Evolutionary conservation across 2,329 filamentous ascomycete species (phyloP).

Genomic region (Fusarium pseudoanthophilum): DNA sequence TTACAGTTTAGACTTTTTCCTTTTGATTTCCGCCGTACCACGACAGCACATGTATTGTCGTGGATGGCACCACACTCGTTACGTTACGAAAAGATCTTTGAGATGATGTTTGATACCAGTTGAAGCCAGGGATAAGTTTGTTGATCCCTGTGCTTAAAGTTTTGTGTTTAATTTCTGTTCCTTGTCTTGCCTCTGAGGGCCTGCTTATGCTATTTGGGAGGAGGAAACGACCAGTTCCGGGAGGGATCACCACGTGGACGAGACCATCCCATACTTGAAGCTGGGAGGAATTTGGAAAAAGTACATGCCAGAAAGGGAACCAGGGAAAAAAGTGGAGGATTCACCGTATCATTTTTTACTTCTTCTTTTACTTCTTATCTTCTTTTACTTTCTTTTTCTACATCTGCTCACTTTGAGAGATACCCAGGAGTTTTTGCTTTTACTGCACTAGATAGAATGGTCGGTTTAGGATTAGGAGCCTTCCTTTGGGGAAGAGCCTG

Average conservation of each 20-base stretch:
- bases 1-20: conserved; percentile 31
- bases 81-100: conserved; percentile 42
- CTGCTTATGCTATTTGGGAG: conserved; percentile 20
- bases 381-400: conserved; percentile 27
- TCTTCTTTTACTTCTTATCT: conserved; percentile 14
- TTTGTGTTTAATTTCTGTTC: conserved; percentile 38
- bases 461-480: conserved; percentile 39
- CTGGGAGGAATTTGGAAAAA: conserved; percentile 20
- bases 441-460: conserved; percentile 43
- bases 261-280: conserved; percentile 3
- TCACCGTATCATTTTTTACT: conserved; percentile 4
- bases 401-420: conserved; percentile 45
- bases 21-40: conserved; percentile 35
- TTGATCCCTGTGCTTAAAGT: conserved; percentile 24
- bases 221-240: conserved; percentile 17
- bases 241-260: conserved; percentile 6
- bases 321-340: conserved; percentile 12
- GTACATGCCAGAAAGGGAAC: conserved; percentile 18
- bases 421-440: conserved; percentile 43
- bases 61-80: conserved; percentile 42
- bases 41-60: conserved; percentile 40
- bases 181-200: conserved; percentile 18
- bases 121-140: conserved; percentile 22
- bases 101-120: conserved; percentile 45
- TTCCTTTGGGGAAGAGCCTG: conserved; percentile 34